A percentile compares a stretch with the other conserved stretches of the same genome.
Evolutionary conservation across 2,329 filamentous ascomycete genomes (phyloP).

Genomic region (Ceratocystis albifundus): DNA sequence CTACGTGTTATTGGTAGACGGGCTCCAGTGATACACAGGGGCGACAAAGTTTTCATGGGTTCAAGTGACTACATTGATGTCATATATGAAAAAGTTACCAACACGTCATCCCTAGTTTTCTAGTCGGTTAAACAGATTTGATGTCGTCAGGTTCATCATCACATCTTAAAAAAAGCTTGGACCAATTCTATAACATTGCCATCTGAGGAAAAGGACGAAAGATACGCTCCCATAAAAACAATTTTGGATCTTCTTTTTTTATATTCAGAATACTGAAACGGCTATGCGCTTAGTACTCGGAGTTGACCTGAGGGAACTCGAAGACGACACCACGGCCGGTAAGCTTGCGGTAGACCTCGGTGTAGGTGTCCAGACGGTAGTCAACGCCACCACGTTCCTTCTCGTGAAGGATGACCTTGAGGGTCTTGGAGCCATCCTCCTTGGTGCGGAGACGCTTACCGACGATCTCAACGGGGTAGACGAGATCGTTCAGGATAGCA

Average conservation of each 20-base stretch:
- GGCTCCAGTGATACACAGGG: no score
- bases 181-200: slow-evolving; percentile 16
- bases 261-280: slow-evolving; percentile 20
- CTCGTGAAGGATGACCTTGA: slow-evolving; percentile 99
- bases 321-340: slow-evolving; percentile 95
- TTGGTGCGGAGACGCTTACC: slow-evolving; percentile 98
- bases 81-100: slow-evolving; percentile 22
- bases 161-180: slow-evolving; percentile 10
- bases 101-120: slow-evolving; percentile 20
- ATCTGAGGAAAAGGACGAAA: slow-evolving; percentile 13
- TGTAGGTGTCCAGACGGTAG: slow-evolving; percentile 99
- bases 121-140: slow-evolving; percentile 10
- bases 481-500: slow-evolving; percentile 91
- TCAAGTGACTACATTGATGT: slow-evolving; percentile 23
- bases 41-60: slow-evolving; percentile 9
- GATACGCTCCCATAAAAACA: slow-evolving; percentile 16
- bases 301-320: slow-evolving; percentile 83
- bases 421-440: slow-evolving; percentile 95
- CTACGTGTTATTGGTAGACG: no score
- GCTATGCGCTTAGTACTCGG: slow-evolving; percentile 60
- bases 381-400: slow-evolving; percentile 99
- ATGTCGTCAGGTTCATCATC: slow-evolving; percentile 14
- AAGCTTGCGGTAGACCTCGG: slow-evolving; percentile 96
- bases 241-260: slow-evolving; percentile 18
- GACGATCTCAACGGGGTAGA: slow-evolving; percentile 99